Conservation (phyloP, 75 land plant genomes). For the Cunninghamia lanceolata region DNA sequence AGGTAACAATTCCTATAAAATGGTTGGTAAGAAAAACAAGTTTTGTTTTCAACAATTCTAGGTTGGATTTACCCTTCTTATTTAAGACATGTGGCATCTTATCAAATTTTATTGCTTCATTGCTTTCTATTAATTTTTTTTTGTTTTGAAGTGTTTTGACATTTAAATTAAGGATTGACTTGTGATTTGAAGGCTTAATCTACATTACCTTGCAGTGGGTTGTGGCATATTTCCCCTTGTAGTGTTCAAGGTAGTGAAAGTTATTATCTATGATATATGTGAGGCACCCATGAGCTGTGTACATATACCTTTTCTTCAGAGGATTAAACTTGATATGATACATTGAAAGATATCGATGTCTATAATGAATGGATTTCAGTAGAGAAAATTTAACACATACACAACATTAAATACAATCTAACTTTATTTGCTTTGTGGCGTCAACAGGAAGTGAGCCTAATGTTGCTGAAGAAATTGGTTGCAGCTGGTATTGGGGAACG, state of each 20-base stretch:
- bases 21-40: background rate
- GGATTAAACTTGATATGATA: background rate
- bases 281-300: background rate
- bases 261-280: background rate
- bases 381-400: background rate
- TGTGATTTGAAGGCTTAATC: background rate
- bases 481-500: constrained; percentile 96
- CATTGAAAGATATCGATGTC: background rate
- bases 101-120: background rate
- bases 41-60: background rate
- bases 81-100: background rate
- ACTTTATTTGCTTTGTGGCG: background rate
- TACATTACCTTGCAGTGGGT: background rate
- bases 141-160: background rate
- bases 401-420: background rate
- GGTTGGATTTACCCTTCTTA: background rate
- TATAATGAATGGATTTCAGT: background rate
- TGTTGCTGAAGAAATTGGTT: constrained; percentile 76
- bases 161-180: background rate
- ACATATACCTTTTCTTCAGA: background rate
- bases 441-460: constrained; percentile 88
- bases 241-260: background rate
- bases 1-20: background rate
- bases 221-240: background rate
- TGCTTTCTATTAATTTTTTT: too few species aligned